These are phyloP conservation scores for Penicillium olsonii DNA, from an alignment of 2,329 filamentous ascomycete genomes.

Conservation along the genomic window DNA sequence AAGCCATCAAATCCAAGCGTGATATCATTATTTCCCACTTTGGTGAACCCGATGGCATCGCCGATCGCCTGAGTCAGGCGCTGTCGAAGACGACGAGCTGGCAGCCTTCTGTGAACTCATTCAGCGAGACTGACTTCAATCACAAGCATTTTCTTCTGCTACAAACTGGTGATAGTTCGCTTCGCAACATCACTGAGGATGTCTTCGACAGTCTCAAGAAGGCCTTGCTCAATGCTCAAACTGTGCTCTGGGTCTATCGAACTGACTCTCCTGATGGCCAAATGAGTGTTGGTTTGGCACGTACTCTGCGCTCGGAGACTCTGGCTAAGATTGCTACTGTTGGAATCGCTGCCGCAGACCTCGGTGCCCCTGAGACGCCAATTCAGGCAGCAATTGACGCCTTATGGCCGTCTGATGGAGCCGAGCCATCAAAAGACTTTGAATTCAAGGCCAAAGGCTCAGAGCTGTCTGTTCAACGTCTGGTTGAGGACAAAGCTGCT, in stretches of 20 bases:
- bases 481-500: slow-evolving; percentile 18
- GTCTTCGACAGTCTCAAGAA: slow-evolving; percentile 19
- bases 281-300: slow-evolving; percentile 30
- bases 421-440: slow-evolving; percentile 17
- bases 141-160: slow-evolving; percentile 23
- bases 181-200: slow-evolving; percentile 14
- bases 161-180: slow-evolving; percentile 16
- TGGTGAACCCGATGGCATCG: slow-evolving; percentile 12
- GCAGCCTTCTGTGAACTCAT: slow-evolving; percentile 6
- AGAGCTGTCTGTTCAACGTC: slow-evolving; percentile 22
- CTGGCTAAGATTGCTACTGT: slow-evolving; percentile 26
- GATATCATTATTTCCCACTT: slow-evolving; percentile 20
- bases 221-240: slow-evolving; percentile 19
- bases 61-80: slow-evolving; percentile 11
- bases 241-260: slow-evolving; percentile 28
- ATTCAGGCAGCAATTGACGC: slow-evolving; percentile 16
- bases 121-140: slow-evolving; percentile 13
- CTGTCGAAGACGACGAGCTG: slow-evolving; percentile 7
- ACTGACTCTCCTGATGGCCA: slow-evolving; percentile 25
- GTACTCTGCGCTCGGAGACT: slow-evolving; percentile 28
- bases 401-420: slow-evolving; percentile 19
- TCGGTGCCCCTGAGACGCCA: slow-evolving; percentile 10
- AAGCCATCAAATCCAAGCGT: neutral
- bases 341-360: slow-evolving; percentile 20
- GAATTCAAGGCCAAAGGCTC: slow-evolving; percentile 24